Base-by-base conservation (phyloP, 2,329 filamentous ascomycete genomes). In the Trichoderma sp. region DNA sequence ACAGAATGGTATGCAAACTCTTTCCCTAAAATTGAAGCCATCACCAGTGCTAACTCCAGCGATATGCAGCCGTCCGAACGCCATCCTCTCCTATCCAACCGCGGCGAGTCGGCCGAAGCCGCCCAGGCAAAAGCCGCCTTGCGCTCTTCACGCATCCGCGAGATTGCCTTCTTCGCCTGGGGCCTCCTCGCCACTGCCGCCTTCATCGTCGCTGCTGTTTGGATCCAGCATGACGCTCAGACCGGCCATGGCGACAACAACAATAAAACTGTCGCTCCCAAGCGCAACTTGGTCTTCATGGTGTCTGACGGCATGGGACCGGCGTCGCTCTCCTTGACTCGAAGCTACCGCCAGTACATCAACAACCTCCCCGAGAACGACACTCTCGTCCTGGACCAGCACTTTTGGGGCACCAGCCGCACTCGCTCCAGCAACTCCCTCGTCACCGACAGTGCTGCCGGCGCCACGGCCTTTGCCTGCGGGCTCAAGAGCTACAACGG, bases 291-390 rank as follows among this genome's bases (percentile, higher is more conserved):
- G 71, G 93, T 99, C 80, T 98, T 99, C 87, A 99, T 99, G 97
- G 96, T 99, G 50, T 98, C 95, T 0, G 97, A 99, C 83, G 97
- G 97, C 81, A 99, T 99, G 97, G 97, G 97, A 0, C 97, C 97
- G 8, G 94, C 97, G 9, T 96, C 94, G 80, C 88, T 99, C 72
- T 93, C 93, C 31, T 85, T 99, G 82, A 98, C 97, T 7, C 90
- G 97, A 75, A 94, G 92, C 82, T 99, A 93, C 86, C 91, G 94
- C 79, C 97, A 99, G 84, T 90, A 93, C 79, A 88, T 92, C 73
- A 89, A 94, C 53, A 91, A 89, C 6, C 88, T 97, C n/a, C 92
- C 94, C 1, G 90, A 90, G 78, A 90, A 92, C 80, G 91, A 98
- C 80, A 92, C 92, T 21, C 88, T 99, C 68, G 89, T 92, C 2